These are phyloP conservation scores for Akebia trifoliata DNA, from an alignment of 164 flowering plant genomes.

Conservation along the genomic window DNA sequence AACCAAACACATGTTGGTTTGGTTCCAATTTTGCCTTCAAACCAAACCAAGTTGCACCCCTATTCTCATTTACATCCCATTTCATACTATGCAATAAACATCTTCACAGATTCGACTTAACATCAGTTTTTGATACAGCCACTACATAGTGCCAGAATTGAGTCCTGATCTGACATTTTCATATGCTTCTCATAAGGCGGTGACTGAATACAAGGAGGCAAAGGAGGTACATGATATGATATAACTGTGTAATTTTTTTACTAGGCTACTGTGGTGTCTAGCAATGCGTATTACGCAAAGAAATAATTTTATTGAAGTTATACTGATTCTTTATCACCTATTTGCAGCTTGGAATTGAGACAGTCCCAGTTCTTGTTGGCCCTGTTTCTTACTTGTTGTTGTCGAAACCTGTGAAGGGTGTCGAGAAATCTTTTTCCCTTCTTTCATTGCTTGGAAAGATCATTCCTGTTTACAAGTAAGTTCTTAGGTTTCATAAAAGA, in stretches of 20 bases:
- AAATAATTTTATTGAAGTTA: not conserved
- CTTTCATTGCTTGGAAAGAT: slow-evolving; percentile 24
- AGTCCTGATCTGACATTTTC: slow-evolving; percentile 21
- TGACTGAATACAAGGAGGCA: slow-evolving; percentile 26
- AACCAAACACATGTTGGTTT: too few species aligned
- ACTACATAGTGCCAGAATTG: slow-evolving; percentile 25
- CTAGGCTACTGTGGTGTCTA: not conserved
- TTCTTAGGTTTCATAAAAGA: not conserved
- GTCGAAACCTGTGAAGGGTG: slow-evolving; percentile 28
- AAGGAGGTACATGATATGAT: slow-evolving; percentile 18
- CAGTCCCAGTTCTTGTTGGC: slow-evolving; percentile 26
- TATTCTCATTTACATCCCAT: not conserved
- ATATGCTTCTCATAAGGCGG: slow-evolving; percentile 24
- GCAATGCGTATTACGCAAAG: not conserved
- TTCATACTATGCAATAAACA: not conserved
- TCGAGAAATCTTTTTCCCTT: slow-evolving; percentile 23
- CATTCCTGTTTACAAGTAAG: slow-evolving; percentile 24
- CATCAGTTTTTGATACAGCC: slow-evolving; percentile 14
- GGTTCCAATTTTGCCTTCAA: too few species aligned
- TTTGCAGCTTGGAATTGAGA: slow-evolving; percentile 25
- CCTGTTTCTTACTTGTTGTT: slow-evolving; percentile 26
- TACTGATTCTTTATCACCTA: not conserved
- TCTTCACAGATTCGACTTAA: not conserved
- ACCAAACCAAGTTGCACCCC: too few species aligned
- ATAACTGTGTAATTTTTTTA: not conserved